Evolutionary conservation across 441 rosid species (phyloP), one percentile per base, ranked within the genome.

Genomic region (Aquilaria agallochum): DNA sequence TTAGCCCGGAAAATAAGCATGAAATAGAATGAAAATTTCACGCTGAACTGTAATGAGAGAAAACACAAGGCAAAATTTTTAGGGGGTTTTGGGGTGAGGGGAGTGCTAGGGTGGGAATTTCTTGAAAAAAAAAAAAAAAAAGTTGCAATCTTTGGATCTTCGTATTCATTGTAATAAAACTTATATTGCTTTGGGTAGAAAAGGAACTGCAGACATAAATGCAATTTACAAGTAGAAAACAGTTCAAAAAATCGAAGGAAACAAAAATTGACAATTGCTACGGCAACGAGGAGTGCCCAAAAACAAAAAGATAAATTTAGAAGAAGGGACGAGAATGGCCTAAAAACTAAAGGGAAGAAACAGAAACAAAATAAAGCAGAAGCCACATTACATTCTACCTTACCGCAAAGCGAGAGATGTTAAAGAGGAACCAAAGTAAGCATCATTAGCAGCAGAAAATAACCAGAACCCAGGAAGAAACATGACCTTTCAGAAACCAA

Each of bases 391-490:
- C 55, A 55, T 46, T 49, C 50, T n/a, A 46, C 6, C 5, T 31
- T 8, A 50, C 50, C 33, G 47, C 47, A 64, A 64, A 65, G 30
- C 40, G 50, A 9, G 62, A 56, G 36, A 11, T 50, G 33, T 6
- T 65, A 54, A 48, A 12, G 12, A 64, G 15, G 13, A n/a, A 46
- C 36, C 55, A 34, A 55, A 45, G 53, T 10, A 55, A 58, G 14
- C 63, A 30, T 36, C 30, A 59, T 45, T 15, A 15, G 20, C 33
- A 45, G 53, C 64, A 66, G 33, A 46, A 59, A 54, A 53, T 6
- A 9, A 66, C 13, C 59, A 59, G 54, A 59, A 68, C 34, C 58
- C 59, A 72, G 55, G 31, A 33, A 13, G 44, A 53, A 48, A 46
- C 32, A 20, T 59, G 42, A 52, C 61, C 33, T 15, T 56, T 48